phyloP scores from a whole-genome alignment of 1,139 yeast species.

The Blastobotrys malaysiensis region DNA sequence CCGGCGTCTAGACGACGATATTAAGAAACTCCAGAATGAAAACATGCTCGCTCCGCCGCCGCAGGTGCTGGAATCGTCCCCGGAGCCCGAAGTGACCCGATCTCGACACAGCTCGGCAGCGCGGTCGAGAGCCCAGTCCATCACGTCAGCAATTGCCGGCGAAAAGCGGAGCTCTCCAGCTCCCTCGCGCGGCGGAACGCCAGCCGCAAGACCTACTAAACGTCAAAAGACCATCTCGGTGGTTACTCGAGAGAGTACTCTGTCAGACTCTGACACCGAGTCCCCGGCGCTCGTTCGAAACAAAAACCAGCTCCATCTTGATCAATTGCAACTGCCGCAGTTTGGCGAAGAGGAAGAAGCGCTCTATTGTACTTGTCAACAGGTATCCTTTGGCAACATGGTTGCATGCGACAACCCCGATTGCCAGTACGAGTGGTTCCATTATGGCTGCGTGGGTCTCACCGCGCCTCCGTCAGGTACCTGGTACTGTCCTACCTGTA shows the following conservation, averaged over 20 bases:
- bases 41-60: slow-evolving; percentile 56
- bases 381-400: slow-evolving; percentile 87
- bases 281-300: slow-evolving; percentile 3
- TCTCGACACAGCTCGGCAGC: not conserved
- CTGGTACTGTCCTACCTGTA: slow-evolving; percentile 38
- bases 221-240: slow-evolving; percentile 21
- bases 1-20: slow-evolving; percentile 65
- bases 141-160: not conserved
- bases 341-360: slow-evolving; percentile 53
- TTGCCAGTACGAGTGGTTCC: slow-evolving; percentile 85
- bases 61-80: slow-evolving; percentile 11
- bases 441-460: slow-evolving; percentile 73
- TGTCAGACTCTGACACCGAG: not conserved
- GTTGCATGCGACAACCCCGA: slow-evolving; percentile 83
- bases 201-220: slow-evolving; percentile 22
- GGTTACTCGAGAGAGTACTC: slow-evolving; percentile 7
- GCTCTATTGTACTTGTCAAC: slow-evolving; percentile 75
- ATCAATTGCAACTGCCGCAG: slow-evolving; percentile 3
- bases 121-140: not conserved
- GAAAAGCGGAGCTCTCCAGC: slow-evolving; percentile 16
- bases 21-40: slow-evolving; percentile 69
- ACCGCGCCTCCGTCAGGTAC: slow-evolving; percentile 39
- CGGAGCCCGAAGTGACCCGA: slow-evolving; percentile 10
- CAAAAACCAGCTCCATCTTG: not conserved
- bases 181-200: slow-evolving; percentile 17